Percentiles rank a stretch among this genome's conserved stretches.
Evolutionary conservation across 2,329 filamentous ascomycete genomes (phyloP).

Genomic region (Achaetomium macrosporum): DNA sequence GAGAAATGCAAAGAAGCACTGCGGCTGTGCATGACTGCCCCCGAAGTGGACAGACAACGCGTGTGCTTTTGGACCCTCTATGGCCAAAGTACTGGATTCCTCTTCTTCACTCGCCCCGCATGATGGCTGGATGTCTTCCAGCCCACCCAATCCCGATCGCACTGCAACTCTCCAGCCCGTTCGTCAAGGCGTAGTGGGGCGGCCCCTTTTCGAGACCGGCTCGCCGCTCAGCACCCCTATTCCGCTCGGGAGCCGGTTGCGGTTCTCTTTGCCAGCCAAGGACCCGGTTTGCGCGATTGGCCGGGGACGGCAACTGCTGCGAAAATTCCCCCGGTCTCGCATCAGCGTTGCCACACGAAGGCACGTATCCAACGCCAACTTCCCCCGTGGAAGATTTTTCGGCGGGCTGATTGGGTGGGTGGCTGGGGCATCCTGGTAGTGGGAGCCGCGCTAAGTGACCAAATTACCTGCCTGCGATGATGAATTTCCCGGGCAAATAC

Average conservation of each 20-base stretch:
- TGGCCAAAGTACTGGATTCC: too few species aligned
- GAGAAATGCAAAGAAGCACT: background rate
- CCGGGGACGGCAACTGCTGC: conserved; percentile 4
- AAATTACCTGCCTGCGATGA: background rate
- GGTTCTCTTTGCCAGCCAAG: background rate
- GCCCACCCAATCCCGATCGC: background rate
- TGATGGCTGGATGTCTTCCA: background rate
- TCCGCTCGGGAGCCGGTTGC: conserved; percentile 11
- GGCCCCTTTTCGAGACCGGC: conserved; percentile 4
- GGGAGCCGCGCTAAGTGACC: conserved; percentile 6
- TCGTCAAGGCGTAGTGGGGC: background rate
- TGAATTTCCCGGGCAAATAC: conserved; percentile 4
- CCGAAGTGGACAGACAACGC: background rate
- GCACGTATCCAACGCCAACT: background rate
- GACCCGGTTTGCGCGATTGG: conserved; percentile 12
- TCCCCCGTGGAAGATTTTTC: conserved; percentile 14
- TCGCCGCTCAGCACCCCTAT: conserved; percentile 5
- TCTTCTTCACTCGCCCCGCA: background rate
- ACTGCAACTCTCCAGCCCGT: background rate
- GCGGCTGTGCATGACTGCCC: background rate
- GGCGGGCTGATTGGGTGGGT: conserved; percentile 13
- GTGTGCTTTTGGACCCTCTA: background rate
- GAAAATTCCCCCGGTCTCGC: conserved; percentile 12
- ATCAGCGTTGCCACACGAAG: conserved; percentile 13
- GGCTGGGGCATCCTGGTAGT: conserved; percentile 10